Evolutionary conservation across 331 rosid genomes (phyloP).

Genomic region (Cydonia oblonga): DNA sequence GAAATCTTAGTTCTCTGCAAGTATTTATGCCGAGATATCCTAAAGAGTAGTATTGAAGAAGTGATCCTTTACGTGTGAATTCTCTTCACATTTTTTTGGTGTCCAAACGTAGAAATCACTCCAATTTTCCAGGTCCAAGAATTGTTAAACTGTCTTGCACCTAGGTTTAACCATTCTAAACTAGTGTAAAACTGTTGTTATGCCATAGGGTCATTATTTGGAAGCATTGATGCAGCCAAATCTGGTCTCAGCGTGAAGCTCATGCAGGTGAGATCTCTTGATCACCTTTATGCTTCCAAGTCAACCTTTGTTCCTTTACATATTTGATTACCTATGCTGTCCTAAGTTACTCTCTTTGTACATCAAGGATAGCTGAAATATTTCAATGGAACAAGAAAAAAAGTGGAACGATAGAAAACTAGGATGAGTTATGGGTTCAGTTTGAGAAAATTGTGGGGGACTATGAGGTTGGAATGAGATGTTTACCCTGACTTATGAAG

Average conservation of each 20-base stretch:
- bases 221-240: constrained; percentile 57
- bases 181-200: not conserved
- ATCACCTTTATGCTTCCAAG: not conserved
- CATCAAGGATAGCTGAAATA: not conserved
- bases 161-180: not conserved
- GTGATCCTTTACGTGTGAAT: not conserved
- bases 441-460: not conserved
- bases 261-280: constrained; percentile 60
- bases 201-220: constrained; percentile 73
- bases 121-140: not conserved
- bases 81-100: not conserved
- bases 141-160: not conserved
- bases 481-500: not conserved
- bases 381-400: not conserved
- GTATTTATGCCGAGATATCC: not conserved
- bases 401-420: not conserved
- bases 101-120: not conserved
- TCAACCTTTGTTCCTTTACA: not conserved
- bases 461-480: not conserved
- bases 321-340: not conserved
- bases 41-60: not conserved
- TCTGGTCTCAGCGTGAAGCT: constrained; percentile 66
- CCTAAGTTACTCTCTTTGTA: not conserved
- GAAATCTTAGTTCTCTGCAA: not conserved
- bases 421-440: not conserved